Base-by-base conservation (phyloP, 129 eudicot genomes). In the Centella asiatica region DNA sequence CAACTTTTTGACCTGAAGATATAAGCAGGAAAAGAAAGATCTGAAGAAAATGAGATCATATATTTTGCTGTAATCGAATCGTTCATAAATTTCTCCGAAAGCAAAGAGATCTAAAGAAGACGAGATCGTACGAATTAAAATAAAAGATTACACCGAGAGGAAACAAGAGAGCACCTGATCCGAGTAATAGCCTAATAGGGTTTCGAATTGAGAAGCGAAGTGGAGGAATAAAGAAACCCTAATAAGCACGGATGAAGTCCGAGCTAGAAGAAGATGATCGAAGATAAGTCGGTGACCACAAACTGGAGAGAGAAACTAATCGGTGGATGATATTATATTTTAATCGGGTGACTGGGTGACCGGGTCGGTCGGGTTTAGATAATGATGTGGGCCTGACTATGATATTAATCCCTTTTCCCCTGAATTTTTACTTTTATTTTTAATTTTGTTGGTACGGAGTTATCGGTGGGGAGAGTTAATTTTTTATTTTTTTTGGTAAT, bases 161-260 rank as follows among this genome's bases (percentile, higher is more conserved):
- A 33, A 12, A 31, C 18, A 1, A 13, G 20, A 7, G 5, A 60
- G 33, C 40, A 83, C 89, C 85, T 66, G 85, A 48, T 75, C 85
- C 74, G 77, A 58, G 6, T 51, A 62, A 74, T n/a, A n/a, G n/a
- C n/a, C n/a, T n/a, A n/a, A n/a, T 66, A 74, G 82, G 89, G 85
- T 71, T 79, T 71, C n/a, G 69, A 67, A 37, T 36, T 46, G n/a
- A n/a, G n/a, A n/a, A 57, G 23, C 44, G 10, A 14, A 1, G 8
- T 29, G 9, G 24, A 19, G 54, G 36, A 60, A 15, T 17, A 39
- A 12, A 56, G 68, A 74, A 79, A 75, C 84, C 84, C 80, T 70
- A 79, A 47, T 17, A 4, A 65, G 52, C 6, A 44, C 56, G 74
- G 80, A 49, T 60, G 27, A 50, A 69, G 73, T 70, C 68, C 39